A percentile compares a stretch with the other conserved stretches of the same genome.
Evolutionary conservation across 2,329 filamentous ascomycete species (phyloP).

Genomic region (Neonectria faginata): DNA sequence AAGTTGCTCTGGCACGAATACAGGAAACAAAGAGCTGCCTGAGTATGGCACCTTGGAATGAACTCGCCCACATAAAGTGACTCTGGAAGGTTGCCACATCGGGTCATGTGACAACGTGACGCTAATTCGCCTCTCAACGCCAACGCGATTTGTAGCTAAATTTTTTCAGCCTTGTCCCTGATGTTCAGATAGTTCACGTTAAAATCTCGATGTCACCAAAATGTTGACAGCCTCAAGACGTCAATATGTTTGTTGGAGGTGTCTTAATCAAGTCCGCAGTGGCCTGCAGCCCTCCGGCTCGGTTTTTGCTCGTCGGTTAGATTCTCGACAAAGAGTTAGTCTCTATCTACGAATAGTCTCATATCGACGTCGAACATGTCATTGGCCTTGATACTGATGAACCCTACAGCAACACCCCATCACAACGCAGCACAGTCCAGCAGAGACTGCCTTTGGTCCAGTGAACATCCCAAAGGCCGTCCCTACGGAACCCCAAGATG

Average conservation of each 20-base stretch:
- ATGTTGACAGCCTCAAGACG: conserved; percentile 49
- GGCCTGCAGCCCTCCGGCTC: conserved; percentile 16
- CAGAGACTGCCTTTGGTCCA: conserved; percentile 26
- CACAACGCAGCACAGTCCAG: conserved; percentile 16
- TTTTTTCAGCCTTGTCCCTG: conserved; percentile 37
- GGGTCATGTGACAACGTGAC: conserved; percentile 44
- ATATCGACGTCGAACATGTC: neutral
- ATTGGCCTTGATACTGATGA: conserved; percentile 12
- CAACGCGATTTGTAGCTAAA: conserved; percentile 40
- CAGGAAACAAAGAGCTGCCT: neutral
- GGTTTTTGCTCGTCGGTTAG: conserved; percentile 20
- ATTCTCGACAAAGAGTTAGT: conserved; percentile 31
- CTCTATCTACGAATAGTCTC: neutral
- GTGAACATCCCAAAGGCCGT: conserved; percentile 35
- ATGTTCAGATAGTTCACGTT: conserved; percentile 5
- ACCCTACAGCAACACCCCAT: conserved; percentile 27
- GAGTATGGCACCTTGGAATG: neutral
- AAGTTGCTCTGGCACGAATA: neutral
- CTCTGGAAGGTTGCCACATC: conserved; percentile 17
- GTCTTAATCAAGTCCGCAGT: conserved; percentile 40
- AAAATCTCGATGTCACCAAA: conserved; percentile 16
- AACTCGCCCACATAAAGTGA: conserved; percentile 24
- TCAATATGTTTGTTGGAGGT: conserved; percentile 52
- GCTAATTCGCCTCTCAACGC: conserved; percentile 10
- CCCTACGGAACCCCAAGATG: conserved; percentile 4